Evolutionary conservation across 23 red algal species (phyloP).

Genomic region (Cyanidiococcus yangmingshanensis): DNA sequence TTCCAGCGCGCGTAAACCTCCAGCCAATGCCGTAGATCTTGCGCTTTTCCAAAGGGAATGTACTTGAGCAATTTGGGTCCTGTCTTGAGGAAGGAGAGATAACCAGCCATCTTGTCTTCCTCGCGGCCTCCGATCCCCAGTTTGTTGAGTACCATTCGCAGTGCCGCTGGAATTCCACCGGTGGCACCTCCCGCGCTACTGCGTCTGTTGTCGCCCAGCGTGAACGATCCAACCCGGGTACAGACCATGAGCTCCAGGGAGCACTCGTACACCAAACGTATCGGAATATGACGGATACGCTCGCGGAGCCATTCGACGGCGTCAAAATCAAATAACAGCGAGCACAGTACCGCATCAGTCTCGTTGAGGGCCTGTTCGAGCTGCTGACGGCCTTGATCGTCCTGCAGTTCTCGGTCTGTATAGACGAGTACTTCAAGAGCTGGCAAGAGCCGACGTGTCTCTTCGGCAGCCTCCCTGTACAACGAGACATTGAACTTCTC

Average conservation of each 20-base stretch:
- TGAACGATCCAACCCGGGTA: slow-evolving; percentile 38
- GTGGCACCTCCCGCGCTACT: not conserved
- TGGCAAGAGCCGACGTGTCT: not conserved
- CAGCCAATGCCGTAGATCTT: slow-evolving; percentile 46
- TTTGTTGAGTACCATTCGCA: not conserved
- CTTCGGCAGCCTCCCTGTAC: not conserved
- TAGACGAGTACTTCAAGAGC: not conserved
- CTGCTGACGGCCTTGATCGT: not conserved
- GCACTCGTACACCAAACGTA: slow-evolving; percentile 48
- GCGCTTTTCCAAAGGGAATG: slow-evolving; percentile 27
- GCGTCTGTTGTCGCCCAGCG: not conserved
- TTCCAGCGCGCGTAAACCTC: slow-evolving; percentile 58
- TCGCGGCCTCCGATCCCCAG: slow-evolving; percentile 36
- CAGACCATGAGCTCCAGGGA: slow-evolving; percentile 46
- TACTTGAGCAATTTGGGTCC: slow-evolving; percentile 35
- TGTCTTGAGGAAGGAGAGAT: slow-evolving; percentile 43
- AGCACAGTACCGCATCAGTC: slow-evolving; percentile 42
- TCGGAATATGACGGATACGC: not conserved
- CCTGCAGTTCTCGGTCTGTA: slow-evolving; percentile 14
- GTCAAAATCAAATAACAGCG: slow-evolving; percentile 55
- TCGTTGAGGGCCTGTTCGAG: not conserved
- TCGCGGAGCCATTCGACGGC: slow-evolving; percentile 40
- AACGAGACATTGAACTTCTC: slow-evolving; percentile 15
- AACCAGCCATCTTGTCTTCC: slow-evolving; percentile 53
- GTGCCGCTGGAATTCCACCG: not conserved